Evolutionary conservation across 805 yeast genomes (phyloP).

Genomic region (Candida gorgasii): DNA sequence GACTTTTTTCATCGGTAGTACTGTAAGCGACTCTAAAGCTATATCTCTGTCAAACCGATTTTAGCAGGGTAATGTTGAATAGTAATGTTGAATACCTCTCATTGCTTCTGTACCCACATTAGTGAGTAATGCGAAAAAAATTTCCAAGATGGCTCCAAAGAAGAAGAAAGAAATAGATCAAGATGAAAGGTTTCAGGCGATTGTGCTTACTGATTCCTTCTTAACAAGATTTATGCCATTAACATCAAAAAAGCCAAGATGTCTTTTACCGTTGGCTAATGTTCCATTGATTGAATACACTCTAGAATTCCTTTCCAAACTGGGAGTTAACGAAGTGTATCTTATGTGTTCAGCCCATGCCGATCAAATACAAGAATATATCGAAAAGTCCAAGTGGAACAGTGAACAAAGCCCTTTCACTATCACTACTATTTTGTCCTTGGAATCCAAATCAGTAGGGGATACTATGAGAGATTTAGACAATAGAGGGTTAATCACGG

Average conservation of each 20-base stretch:
- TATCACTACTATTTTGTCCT: slow-evolving; percentile 74
- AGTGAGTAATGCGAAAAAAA: background rate
- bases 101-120: background rate
- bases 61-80: no score
- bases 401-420: slow-evolving; percentile 63
- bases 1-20: background rate
- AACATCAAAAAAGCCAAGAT: slow-evolving; percentile 82
- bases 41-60: no score
- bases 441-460: slow-evolving; percentile 90
- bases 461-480: slow-evolving; percentile 97
- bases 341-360: slow-evolving; percentile 91
- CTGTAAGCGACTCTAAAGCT: no score
- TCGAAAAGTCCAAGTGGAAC: slow-evolving; percentile 70
- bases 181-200: slow-evolving; percentile 85
- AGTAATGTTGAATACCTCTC: background rate
- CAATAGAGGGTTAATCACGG: slow-evolving; percentile 82
- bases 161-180: slow-evolving; percentile 60
- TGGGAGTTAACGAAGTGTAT: slow-evolving; percentile 87
- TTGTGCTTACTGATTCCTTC: slow-evolving; percentile 91
- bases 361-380: slow-evolving; percentile 79
- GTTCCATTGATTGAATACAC: slow-evolving; percentile 95
- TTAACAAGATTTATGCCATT: slow-evolving; percentile 92
- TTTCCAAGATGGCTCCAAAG: slow-evolving; percentile 45
- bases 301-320: slow-evolving; percentile 86
- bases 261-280: slow-evolving; percentile 88